Conservation (phyloP, 495 filamentous ascomycete species). For the Neurospora sp. region DNA sequence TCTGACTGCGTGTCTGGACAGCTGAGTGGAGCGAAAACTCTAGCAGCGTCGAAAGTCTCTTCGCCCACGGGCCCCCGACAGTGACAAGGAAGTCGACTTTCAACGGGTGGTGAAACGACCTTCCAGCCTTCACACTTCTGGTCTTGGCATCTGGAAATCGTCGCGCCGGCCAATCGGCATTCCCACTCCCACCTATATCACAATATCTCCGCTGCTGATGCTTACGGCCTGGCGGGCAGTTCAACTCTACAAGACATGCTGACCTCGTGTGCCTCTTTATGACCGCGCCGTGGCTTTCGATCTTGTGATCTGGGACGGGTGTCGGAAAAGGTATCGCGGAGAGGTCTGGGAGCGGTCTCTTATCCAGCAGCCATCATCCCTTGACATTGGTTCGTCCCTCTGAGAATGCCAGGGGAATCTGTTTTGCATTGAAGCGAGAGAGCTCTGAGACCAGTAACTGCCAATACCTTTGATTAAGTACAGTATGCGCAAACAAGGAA, state of each 20-base stretch:
- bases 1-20: neutral
- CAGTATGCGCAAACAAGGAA: neutral
- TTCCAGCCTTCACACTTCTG: neutral
- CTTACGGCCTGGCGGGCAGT: neutral
- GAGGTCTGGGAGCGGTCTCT: neutral
- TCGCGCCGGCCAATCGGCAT: neutral
- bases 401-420: neutral
- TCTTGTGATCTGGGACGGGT: neutral
- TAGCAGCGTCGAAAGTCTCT: neutral
- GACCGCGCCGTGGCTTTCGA: neutral
- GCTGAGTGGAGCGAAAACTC: neutral
- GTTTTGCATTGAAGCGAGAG: neutral
- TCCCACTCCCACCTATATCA: neutral
- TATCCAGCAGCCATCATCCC: neutral
- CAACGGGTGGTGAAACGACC: neutral
- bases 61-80: neutral
- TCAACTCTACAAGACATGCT: neutral
- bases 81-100: neutral
- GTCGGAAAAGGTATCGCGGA: neutral
- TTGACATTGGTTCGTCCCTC: neutral
- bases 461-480: neutral
- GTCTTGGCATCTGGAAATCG: neutral
- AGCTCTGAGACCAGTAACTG: neutral
- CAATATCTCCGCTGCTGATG: neutral
- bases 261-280: neutral